These are phyloP conservation scores for Phoma sp. DNA, from an alignment of 2,329 filamentous ascomycete species.

Conservation along the genomic window DNA sequence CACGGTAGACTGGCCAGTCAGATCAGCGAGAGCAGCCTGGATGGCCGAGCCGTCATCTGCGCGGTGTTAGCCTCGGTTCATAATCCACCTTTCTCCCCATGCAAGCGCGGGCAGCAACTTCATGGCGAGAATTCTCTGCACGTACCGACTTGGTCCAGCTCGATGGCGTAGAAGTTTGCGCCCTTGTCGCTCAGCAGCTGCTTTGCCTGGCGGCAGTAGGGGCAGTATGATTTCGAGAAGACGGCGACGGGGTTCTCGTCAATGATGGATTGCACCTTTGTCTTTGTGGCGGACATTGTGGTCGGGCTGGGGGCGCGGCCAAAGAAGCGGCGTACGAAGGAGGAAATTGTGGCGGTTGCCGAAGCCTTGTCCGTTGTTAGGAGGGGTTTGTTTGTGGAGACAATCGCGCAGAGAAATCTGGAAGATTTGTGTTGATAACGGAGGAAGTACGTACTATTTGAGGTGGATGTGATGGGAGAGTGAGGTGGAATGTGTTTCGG, in stretches of 20 bases:
- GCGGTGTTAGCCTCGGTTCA: neutral
- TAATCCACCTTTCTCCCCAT: neutral
- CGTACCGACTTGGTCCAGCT: conserved; percentile 86
- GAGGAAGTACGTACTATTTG: neutral
- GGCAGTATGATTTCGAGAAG: conserved; percentile 97
- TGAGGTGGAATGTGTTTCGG: neutral
- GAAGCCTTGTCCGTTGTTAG: no score
- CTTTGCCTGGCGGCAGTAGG: conserved; percentile 87
- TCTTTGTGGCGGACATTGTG: conserved; percentile 82
- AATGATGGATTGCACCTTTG: conserved; percentile 85
- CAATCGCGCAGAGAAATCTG: no score
- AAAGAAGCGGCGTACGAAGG: conserved; percentile 77
- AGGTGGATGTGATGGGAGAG: neutral
- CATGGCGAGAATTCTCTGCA: no score
- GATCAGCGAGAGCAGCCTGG: conserved; percentile 80
- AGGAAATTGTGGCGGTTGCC: conserved; percentile 61
- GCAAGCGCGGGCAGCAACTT: no score
- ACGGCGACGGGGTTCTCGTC: conserved; percentile 89
- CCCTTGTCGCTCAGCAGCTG: conserved; percentile 71
- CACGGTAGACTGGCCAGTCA: conserved; percentile 86
- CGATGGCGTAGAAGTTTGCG: conserved; percentile 77
- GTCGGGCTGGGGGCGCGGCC: conserved; percentile 64
- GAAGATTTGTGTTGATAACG: neutral
- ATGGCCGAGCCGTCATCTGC: conserved; percentile 83
- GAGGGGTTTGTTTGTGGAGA: no score